Base-by-base conservation (phyloP, 1,284 basidiomycete genomes). In the Lentinula novae-zelandiae region DNA sequence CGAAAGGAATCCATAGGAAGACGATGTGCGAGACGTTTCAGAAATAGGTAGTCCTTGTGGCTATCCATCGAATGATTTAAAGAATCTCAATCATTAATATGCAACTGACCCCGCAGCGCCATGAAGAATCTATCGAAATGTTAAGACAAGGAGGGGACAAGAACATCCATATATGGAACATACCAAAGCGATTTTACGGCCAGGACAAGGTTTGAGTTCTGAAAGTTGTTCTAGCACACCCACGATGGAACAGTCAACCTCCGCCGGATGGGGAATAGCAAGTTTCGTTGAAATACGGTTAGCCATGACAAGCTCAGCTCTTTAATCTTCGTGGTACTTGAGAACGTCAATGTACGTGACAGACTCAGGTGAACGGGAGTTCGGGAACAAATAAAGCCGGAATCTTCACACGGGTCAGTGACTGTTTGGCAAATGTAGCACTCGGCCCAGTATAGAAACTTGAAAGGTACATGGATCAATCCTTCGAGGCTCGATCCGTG, bases 31-130 rank as follows among this genome's bases (percentile, higher is more conserved):
- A 93, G 82, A n/a, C 79, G 82, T 67, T 86, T 87, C 72, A 90
- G 89, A 75, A 89, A 93, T 55, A 92, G 73, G 74, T 93, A 93
- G 70, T 94, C 88, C 67, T 92, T 92, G 71, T 92, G 90, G 66
- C 90, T 92, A 71, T 36, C 20, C 20, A 20, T 46, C 31, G 62
- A 40, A 46, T 60, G 60, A 9, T 44, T 62, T 22, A 27, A 60
- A 51, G 46, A 40, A 15, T 40, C 22, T 53, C 36, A 50, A 36
- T 36, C 40, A 31, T 42, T 40, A 50, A 15, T 15, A n/a, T 38
- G 38, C 20, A 7, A 68, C 78, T 72, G 68, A 89, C 89, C 90
- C 90, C 79, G 89, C 80, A n/a, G 83, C 78, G 46, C 89, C 89
- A 70, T 92, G 90, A 8, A 91, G 72, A 64, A 92, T 87, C 90